Percentiles rank a stretch among this genome's conserved stretches.
Conservation (phyloP, 2,329 filamentous ascomycete species). For the Didymellaceae sp. region DNA sequence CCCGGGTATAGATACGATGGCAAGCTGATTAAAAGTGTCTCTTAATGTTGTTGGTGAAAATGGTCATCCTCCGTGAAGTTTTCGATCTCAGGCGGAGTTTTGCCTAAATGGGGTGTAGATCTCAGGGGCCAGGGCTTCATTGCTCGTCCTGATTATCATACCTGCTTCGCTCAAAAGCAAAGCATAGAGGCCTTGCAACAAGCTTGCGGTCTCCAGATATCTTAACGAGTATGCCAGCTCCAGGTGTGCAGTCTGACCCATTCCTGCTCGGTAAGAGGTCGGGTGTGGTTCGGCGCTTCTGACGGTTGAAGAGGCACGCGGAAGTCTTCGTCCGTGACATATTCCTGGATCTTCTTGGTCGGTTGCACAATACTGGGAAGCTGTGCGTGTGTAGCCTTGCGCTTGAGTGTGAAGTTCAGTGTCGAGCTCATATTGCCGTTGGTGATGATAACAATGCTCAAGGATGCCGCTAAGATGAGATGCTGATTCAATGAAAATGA, state of each 20-base stretch:
- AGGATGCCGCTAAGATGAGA: neutral
- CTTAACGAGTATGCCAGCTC: conserved; percentile 13
- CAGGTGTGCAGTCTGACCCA: conserved; percentile 14
- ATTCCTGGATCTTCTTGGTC: conserved; percentile 12
- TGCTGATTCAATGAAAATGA: neutral
- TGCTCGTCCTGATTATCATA: too few relatives aligned
- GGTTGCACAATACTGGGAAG: conserved; percentile 3
- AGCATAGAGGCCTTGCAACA: neutral
- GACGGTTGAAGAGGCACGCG: conserved; percentile 4
- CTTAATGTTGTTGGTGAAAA: too few relatives aligned
- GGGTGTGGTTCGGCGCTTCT: conserved; percentile 2
- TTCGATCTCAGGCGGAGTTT: too few relatives aligned
- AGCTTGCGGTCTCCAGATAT: too few relatives aligned
- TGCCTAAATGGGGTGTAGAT: too few relatives aligned
- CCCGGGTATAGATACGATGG: too few relatives aligned
- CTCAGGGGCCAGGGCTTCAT: too few relatives aligned
- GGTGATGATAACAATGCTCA: neutral
- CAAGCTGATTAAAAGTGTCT: too few relatives aligned
- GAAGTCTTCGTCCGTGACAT: conserved; percentile 17
- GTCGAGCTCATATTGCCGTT: conserved; percentile 6
- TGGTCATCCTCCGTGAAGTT: too few relatives aligned
- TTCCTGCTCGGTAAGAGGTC: conserved; percentile 10
- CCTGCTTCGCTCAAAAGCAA: neutral
- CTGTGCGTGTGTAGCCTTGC: conserved; percentile 14
- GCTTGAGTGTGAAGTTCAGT: conserved; percentile 15